Evolutionary conservation across 805 yeast species (phyloP).

Genomic region (Kuraishia cidri): DNA sequence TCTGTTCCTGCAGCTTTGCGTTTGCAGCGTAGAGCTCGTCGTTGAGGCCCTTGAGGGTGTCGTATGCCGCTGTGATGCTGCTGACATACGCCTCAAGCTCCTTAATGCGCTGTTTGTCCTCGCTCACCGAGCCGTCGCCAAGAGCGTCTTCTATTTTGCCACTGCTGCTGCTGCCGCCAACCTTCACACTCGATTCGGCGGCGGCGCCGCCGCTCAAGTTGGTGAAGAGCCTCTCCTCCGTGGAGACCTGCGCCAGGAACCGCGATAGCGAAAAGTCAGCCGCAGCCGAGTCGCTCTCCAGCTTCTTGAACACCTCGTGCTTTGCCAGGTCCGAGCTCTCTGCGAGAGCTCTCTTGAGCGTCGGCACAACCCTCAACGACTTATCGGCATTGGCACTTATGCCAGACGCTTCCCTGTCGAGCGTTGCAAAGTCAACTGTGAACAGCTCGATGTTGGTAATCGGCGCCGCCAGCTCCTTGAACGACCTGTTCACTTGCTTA

Average conservation of each 20-base stretch:
- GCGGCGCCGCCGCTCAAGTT: constrained; percentile 27
- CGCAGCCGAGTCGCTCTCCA: no score
- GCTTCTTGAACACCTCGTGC: constrained; percentile 29
- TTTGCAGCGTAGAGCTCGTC: no score
- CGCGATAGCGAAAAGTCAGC: no score
- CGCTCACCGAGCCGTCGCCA: no score
- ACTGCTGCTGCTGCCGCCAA: no score
- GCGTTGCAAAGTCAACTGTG: background rate
- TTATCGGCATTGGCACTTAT: constrained; percentile 9
- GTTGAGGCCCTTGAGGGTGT: no score
- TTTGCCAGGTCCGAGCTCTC: constrained; percentile 27
- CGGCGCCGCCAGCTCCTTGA: constrained; percentile 24
- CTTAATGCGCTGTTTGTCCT: no score
- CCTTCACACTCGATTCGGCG: no score
- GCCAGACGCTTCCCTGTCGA: constrained; percentile 9
- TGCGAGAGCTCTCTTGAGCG: constrained; percentile 50
- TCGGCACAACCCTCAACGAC: constrained; percentile 43
- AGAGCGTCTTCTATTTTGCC: no score
- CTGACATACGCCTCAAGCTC: constrained; percentile 1
- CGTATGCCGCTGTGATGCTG: background rate
- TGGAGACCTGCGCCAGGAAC: constrained; percentile 38
- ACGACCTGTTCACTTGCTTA: constrained; percentile 55
- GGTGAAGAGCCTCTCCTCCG: constrained; percentile 44
- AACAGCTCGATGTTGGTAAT: constrained; percentile 11
- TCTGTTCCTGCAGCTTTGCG: no score